phyloP scores from a whole-genome alignment of 768 basidiomycete species.

The Trametes cingulata region DNA sequence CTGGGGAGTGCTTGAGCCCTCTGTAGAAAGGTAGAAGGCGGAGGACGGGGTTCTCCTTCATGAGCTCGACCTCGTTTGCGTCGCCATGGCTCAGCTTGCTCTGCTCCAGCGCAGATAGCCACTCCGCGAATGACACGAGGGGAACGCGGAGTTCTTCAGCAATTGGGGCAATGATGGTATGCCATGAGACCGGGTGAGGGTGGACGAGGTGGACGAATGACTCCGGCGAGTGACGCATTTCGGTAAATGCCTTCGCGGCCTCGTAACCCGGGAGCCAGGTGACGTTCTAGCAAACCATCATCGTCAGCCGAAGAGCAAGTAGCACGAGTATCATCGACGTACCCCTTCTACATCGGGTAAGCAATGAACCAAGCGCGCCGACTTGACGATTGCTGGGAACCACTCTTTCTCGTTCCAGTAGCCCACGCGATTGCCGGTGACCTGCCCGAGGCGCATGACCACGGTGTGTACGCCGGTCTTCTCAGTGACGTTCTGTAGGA shows the following conservation, averaged over 20 bases:
- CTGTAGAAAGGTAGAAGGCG: slow-evolving; percentile 29
- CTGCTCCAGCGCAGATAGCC: slow-evolving; percentile 22
- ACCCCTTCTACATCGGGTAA: slow-evolving; percentile 29
- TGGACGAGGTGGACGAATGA: slow-evolving; percentile 41
- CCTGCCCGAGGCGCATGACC: slow-evolving; percentile 38
- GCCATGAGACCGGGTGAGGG: slow-evolving; percentile 40
- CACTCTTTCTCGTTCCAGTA: slow-evolving; percentile 38
- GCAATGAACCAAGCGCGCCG: slow-evolving; percentile 25
- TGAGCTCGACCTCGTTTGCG: slow-evolving; percentile 11
- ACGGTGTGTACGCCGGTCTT: slow-evolving; percentile 25
- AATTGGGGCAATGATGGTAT: slow-evolving; percentile 13
- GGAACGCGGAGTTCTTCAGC: slow-evolving; percentile 23
- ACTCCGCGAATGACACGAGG: slow-evolving; percentile 29
- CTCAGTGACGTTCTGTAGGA: slow-evolving; percentile 30
- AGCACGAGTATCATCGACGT: not conserved
- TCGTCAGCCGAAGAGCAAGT: not conserved
- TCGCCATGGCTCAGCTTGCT: slow-evolving; percentile 6
- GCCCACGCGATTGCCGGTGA: slow-evolving; percentile 31
- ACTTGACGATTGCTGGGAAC: slow-evolving; percentile 33
- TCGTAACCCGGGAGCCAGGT: slow-evolving; percentile 30
- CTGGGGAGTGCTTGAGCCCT: not conserved
- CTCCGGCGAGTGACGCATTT: slow-evolving; percentile 24
- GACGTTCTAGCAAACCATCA: slow-evolving; percentile 16
- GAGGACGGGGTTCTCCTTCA: slow-evolving; percentile 29
- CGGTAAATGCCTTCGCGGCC: slow-evolving; percentile 27